phyloP scores from a whole-genome alignment of 768 basidiomycete genomes.

The Tulasnella sp. region DNA sequence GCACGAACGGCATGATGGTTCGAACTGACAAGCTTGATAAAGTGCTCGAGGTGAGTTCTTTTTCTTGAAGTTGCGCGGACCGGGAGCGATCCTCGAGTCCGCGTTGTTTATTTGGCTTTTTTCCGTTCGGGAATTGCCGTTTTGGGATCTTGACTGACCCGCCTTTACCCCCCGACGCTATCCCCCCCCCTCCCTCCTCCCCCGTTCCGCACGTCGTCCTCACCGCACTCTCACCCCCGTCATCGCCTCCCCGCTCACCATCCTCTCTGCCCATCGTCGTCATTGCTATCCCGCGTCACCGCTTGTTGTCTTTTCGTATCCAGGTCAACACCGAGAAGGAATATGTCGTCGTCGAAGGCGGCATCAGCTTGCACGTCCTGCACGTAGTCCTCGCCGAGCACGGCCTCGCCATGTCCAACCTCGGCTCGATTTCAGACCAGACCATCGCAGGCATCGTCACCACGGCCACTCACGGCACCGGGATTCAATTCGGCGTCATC shows the following conservation, averaged over 20 bases:
- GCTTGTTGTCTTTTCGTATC: not conserved
- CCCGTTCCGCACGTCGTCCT: not conserved
- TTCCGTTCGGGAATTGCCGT: conserved; percentile 4
- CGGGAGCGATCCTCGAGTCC: too few species aligned
- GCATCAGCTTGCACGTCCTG: conserved; percentile 71
- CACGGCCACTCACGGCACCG: conserved; percentile 94
- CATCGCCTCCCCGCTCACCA: not conserved
- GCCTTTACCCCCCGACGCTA: conserved; percentile 27
- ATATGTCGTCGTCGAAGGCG: conserved; percentile 69
- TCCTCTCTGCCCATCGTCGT: not conserved
- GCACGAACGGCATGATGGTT: conserved; percentile 83
- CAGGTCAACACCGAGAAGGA: conserved; percentile 68
- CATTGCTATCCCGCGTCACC: not conserved
- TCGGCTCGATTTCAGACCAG: conserved; percentile 96
- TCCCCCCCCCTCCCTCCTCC: conserved; percentile 13
- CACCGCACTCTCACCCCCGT: not conserved
- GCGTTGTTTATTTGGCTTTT: not conserved
- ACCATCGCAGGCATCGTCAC: conserved; percentile 88
- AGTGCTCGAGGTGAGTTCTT: conserved; percentile 65
- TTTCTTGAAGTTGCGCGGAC: too few species aligned
- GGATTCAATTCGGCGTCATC: conserved; percentile 71
- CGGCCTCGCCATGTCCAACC: conserved; percentile 80
- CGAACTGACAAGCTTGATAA: conserved; percentile 68
- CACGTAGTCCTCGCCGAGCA: conserved; percentile 62
- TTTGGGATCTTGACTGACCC: conserved; percentile 32